Evolutionary conservation across 2,329 filamentous ascomycete genomes (phyloP).

Genomic region (Zalaria obscura): DNA sequence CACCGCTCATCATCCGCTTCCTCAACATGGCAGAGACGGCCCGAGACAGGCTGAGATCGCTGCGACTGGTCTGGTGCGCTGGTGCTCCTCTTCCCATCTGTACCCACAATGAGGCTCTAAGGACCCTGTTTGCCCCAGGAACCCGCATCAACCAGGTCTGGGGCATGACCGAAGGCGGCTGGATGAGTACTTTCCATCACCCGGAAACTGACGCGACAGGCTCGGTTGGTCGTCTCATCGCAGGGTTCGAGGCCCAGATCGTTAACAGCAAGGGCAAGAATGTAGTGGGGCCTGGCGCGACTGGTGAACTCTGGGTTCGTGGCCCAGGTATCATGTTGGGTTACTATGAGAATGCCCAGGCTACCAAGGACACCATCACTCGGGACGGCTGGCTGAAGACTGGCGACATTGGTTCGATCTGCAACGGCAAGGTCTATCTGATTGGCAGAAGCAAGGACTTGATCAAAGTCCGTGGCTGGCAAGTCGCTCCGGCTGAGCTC

Average conservation of each 20-base stretch:
- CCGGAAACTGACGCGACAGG: slow-evolving; percentile 26
- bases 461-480: slow-evolving; percentile 21
- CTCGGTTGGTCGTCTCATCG: slow-evolving; percentile 32
- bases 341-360: slow-evolving; percentile 19
- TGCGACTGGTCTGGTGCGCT: slow-evolving; percentile 32
- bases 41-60: slow-evolving; percentile 21
- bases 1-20: slow-evolving; percentile 25
- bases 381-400: slow-evolving; percentile 9
- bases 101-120: slow-evolving; percentile 25
- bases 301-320: slow-evolving; percentile 29
- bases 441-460: slow-evolving; percentile 20
- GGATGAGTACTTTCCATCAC: slow-evolving; percentile 30
- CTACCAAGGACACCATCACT: slow-evolving; percentile 10
- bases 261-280: slow-evolving; percentile 18
- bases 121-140: slow-evolving; percentile 23
- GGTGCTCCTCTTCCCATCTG: slow-evolving; percentile 33
- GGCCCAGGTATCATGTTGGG: slow-evolving; percentile 24
- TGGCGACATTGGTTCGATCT: slow-evolving; percentile 27
- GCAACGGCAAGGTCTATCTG: slow-evolving; percentile 16
- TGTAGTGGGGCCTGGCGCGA: slow-evolving; percentile 15
- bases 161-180: slow-evolving; percentile 39
- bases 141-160: slow-evolving; percentile 34
- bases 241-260: slow-evolving; percentile 21
- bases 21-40: slow-evolving; percentile 20
- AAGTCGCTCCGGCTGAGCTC: slow-evolving; percentile 19